Percentiles rank a stretch among this genome's conserved stretches.
phyloP scores from a whole-genome alignment of 352 stramenopile genomes.

The Hyaloperonospora arabidopsidis region DNA sequence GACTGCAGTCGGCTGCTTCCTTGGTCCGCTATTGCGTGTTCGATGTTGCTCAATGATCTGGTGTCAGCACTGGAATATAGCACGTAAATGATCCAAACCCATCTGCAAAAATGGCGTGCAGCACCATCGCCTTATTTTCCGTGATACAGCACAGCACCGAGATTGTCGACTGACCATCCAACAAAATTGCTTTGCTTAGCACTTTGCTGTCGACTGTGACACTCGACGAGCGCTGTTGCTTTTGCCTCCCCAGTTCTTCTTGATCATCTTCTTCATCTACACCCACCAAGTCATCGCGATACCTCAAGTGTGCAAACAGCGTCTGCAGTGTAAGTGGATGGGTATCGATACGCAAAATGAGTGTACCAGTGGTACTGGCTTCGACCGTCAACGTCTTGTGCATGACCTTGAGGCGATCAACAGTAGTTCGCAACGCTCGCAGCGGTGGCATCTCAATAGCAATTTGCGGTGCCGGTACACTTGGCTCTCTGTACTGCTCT shows the following conservation, averaged over 20 bases:
- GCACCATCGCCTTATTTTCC: conserved; percentile 68
- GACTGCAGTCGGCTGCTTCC: no score
- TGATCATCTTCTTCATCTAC: conserved; percentile 26
- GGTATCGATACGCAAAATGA: conserved; percentile 66
- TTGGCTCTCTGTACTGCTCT: conserved; percentile 70
- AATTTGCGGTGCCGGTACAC: conserved; percentile 65
- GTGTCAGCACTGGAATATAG: conserved; percentile 71
- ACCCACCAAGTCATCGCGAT: conserved; percentile 67
- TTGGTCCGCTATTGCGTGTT: no score
- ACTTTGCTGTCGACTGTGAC: conserved; percentile 77
- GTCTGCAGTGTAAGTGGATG: conserved; percentile 65
- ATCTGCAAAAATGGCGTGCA: conserved; percentile 72
- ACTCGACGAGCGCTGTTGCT: conserved; percentile 31
- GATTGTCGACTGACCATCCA: conserved; percentile 60
- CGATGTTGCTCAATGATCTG: conserved; percentile 26
- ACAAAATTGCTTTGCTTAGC: conserved; percentile 66
- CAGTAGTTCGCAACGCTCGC: conserved; percentile 49
- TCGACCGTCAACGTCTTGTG: conserved; percentile 72
- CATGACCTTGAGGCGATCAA: conserved; percentile 67
- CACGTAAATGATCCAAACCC: conserved; percentile 77
- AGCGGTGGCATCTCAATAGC: conserved; percentile 77
- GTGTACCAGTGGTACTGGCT: conserved; percentile 57
- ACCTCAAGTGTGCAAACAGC: conserved; percentile 63
- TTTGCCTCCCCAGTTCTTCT: conserved; percentile 16
- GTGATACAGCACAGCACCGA: conserved; percentile 76